Base-by-base conservation (phyloP, 2,329 filamentous ascomycete species). In the Ploettnerulaceae sp. region DNA sequence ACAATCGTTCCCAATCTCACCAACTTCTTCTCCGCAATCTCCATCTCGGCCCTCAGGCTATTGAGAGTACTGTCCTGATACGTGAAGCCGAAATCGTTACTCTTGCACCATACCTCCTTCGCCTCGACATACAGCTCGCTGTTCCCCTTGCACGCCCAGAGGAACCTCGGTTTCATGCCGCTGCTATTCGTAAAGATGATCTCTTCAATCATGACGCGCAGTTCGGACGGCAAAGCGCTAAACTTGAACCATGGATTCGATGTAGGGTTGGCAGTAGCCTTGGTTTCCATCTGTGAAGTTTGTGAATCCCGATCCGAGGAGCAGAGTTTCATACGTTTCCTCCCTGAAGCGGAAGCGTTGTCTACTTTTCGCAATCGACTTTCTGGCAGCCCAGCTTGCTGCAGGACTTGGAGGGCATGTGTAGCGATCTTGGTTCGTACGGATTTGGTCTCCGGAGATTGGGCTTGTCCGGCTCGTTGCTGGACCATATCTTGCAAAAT, bases 41-140 rank as follows among this genome's bases (percentile, higher is more conserved):
- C 9, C 37, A 47, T 36, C 14, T 32, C 31, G 8, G 25, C 29
- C 45, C 36, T 22, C 1, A 29, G 3, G 12, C 14, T 29, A 22
- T 47, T 46, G 14, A 36, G 5, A 7, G n/a, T 28, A n/a, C 45
- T 47, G 17, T 37, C 45, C 12, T 41, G 32, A 21, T 35, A 41
- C 17, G 45, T 41, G n/a, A 47, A 47, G 5, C 26, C 26, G 14
- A 41, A 47, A 21, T 36, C 37, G 17, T 41, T 47, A 9, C 28
- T 17, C 24, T 25, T 28, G n/a, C 36, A 47, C 45, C 45, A 47
- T 7, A 22, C 36, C 15, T 32, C 20, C 24, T 40, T 41, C 9
- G 37, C 45, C n/a, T 47, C 45, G 3, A 8, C n/a, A 31, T 47
- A 47, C 7, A 47, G 9, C 5, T 11, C 33, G 9, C 7, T 22